phyloP scores from a whole-genome alignment of 148 eudicot species.

The Gaultheria prostrata region DNA sequence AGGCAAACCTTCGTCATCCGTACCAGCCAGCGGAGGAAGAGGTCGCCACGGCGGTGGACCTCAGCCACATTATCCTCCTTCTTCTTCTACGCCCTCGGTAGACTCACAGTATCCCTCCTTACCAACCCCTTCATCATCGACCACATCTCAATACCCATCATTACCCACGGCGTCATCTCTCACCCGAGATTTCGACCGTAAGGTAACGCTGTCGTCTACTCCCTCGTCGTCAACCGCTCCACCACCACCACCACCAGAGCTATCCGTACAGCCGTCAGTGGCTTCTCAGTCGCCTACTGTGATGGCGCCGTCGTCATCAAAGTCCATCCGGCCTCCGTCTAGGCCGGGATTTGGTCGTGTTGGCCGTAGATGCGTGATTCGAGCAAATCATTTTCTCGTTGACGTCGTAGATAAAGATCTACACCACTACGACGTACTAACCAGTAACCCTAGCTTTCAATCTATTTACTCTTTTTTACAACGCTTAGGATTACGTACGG shows the following conservation, averaged over 20 bases:
- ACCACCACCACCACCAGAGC: neutral
- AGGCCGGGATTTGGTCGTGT: constrained; percentile 57
- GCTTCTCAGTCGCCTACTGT: neutral
- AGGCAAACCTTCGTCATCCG: neutral
- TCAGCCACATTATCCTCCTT: neutral
- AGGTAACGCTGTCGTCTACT: neutral
- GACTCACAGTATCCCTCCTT: neutral
- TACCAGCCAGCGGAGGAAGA: constrained; percentile 14
- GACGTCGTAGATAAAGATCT: constrained; percentile 43
- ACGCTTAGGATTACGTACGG: neutral
- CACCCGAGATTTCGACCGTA: neutral
- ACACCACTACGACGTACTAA: constrained; percentile 76
- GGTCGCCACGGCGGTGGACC: constrained; percentile 11
- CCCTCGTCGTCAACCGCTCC: neutral
- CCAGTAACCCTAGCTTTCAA: constrained; percentile 7
- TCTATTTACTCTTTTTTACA: neutral
- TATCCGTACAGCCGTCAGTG: neutral
- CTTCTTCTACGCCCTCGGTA: neutral
- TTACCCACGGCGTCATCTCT: neutral
- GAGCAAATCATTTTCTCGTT: constrained; percentile 73
- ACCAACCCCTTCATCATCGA: neutral
- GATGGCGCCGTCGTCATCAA: constrained; percentile 36
- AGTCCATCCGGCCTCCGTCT: constrained; percentile 30
- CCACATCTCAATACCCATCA: neutral
- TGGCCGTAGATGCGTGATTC: constrained; percentile 41